phyloP scores from a whole-genome alignment of 2,329 filamentous ascomycete genomes.

The Exophiala sideris region DNA sequence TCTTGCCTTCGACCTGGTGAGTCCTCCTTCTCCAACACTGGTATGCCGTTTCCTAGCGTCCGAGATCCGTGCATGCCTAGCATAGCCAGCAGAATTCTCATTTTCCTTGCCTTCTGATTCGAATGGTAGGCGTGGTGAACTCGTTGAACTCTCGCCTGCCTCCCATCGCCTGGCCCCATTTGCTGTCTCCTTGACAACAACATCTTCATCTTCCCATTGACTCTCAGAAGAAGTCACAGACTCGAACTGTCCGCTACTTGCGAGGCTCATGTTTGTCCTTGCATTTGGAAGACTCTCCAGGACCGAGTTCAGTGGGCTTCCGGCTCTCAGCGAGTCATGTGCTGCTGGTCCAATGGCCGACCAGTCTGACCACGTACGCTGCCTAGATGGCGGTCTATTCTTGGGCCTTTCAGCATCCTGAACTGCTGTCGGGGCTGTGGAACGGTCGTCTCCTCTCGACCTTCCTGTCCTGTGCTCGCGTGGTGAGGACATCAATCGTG shows the following conservation, averaged over 20 bases:
- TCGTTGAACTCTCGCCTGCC: slow-evolving; percentile 9
- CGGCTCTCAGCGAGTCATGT: neutral
- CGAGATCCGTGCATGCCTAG: slow-evolving; percentile 23
- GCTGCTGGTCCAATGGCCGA: slow-evolving; percentile 7
- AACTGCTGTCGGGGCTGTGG: neutral
- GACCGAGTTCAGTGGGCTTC: neutral
- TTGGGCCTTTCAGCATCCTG: neutral
- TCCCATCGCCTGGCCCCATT: slow-evolving; percentile 29
- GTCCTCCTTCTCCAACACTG: slow-evolving; percentile 23
- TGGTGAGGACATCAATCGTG: slow-evolving; percentile 1
- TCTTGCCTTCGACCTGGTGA: slow-evolving; percentile 29
- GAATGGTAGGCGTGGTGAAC: slow-evolving; percentile 13
- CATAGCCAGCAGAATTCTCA: neutral
- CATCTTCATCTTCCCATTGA: slow-evolving; percentile 26
- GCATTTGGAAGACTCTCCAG: neutral
- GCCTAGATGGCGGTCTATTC: neutral
- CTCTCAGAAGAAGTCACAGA: slow-evolving; percentile 20
- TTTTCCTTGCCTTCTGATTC: slow-evolving; percentile 20
- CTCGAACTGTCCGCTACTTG: slow-evolving; percentile 23
- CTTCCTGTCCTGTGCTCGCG: neutral
- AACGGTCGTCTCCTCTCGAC: neutral
- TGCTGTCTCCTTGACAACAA: slow-evolving; percentile 26
- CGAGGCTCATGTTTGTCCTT: slow-evolving; percentile 8
- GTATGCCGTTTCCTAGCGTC: slow-evolving; percentile 17
- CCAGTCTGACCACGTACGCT: slow-evolving; percentile 19